Conservation (phyloP, 1,284 basidiomycete species). For the Anthracocystis panici-leucophaei region DNA sequence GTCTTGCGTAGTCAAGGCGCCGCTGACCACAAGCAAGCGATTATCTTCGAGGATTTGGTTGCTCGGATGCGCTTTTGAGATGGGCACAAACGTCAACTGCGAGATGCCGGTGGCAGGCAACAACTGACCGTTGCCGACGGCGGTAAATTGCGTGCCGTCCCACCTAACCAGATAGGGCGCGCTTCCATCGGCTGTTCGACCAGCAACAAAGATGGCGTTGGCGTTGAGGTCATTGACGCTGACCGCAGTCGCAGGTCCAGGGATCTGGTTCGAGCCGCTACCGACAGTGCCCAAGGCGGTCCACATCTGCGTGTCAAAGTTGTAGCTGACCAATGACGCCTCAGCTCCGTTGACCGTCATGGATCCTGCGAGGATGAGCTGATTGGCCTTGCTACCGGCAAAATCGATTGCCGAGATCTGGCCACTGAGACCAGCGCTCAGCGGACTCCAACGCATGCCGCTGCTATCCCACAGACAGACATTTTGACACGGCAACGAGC, state of each 20-base stretch:
- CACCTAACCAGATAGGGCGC: constrained; percentile 57
- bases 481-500: constrained; percentile 79
- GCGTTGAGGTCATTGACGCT: constrained; percentile 84
- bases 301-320: constrained; percentile 76
- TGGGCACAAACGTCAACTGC: constrained; percentile 89
- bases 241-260: constrained; percentile 89
- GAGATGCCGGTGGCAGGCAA: constrained; percentile 78
- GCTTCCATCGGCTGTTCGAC: constrained; percentile 71
- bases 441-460: constrained; percentile 80
- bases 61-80: constrained; percentile 77
- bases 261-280: constrained; percentile 74
- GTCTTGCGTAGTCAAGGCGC: constrained; percentile 75
- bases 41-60: constrained; percentile 83
- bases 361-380: constrained; percentile 74
- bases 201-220: constrained; percentile 89
- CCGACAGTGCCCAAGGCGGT: constrained; percentile 80
- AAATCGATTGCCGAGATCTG: constrained; percentile 83
- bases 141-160: constrained; percentile 53
- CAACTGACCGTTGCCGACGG: constrained; percentile 46
- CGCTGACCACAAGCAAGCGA: constrained; percentile 90
- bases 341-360: constrained; percentile 77
- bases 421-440: constrained; percentile 86
- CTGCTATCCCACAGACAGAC: constrained; percentile 83
- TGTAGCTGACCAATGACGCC: constrained; percentile 80
- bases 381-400: constrained; percentile 71